These are phyloP conservation scores for Vicia faba DNA, from an alignment of 306 rosid species.

Conservation along the genomic window DNA sequence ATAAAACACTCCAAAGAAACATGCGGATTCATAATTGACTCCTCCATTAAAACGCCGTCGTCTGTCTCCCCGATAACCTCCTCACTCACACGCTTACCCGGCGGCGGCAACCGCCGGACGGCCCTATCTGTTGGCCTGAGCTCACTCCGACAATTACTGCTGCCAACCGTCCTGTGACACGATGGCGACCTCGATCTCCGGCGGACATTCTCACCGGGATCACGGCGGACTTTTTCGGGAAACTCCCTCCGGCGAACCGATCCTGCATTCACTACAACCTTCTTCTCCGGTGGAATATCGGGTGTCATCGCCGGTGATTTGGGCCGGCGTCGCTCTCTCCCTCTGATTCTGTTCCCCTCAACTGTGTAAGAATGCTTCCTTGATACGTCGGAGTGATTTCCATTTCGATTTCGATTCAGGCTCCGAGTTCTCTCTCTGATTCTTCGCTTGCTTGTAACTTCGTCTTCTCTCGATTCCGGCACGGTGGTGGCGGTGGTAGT, in stretches of 20 bases:
- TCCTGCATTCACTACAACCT: constrained; percentile 32
- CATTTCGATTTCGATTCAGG: constrained; percentile 30
- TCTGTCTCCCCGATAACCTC: constrained; percentile 34
- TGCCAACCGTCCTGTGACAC: constrained; percentile 41
- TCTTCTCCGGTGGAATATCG: constrained; percentile 49
- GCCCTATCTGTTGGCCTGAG: constrained; percentile 40
- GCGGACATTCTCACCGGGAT: constrained; percentile 41
- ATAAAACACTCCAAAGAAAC: constrained; percentile 92
- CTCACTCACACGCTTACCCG: constrained; percentile 12
- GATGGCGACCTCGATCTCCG: constrained; percentile 74
- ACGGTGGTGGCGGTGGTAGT: constrained; percentile 47
- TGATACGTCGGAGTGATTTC: constrained; percentile 29
- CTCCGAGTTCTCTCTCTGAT: constrained; percentile 49
- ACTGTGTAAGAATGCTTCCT: constrained; percentile 57
- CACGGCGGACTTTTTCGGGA: constrained; percentile 45
- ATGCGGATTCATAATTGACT: constrained; percentile 71
- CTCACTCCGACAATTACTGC: constrained; percentile 38
- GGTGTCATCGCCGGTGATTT: constrained; percentile 47
- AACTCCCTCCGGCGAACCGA: constrained; percentile 45
- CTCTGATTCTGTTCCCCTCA: constrained; percentile 40
- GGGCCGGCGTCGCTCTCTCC: constrained; percentile 48
- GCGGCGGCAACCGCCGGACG: constrained; percentile 33
- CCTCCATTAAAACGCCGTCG: constrained; percentile 48
- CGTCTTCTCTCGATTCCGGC: constrained; percentile 67
- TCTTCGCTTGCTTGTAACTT: constrained; percentile 66